Percentiles rank a stretch among this genome's conserved stretches.
phyloP scores from a whole-genome alignment of 169 alveolate genomes.

The Plasmodium gonderi region DNA sequence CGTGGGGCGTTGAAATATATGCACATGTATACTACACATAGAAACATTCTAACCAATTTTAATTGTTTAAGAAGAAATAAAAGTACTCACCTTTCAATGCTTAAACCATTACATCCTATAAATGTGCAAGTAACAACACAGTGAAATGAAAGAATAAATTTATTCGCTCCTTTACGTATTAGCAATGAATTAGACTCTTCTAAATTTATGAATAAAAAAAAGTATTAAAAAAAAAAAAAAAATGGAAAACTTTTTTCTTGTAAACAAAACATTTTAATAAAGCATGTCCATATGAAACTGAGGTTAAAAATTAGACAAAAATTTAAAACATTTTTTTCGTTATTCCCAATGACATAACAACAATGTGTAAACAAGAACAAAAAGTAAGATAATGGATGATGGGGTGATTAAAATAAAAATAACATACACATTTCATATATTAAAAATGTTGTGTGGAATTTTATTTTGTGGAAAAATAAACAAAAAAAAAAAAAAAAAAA shows the following conservation, averaged over 20 bases:
- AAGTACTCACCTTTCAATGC: not conserved
- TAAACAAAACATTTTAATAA: conserved; percentile 24
- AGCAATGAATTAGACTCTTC: not conserved
- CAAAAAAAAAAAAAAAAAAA: not conserved
- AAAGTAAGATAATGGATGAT: not conserved
- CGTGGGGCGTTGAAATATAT: not conserved
- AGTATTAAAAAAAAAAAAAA: not conserved
- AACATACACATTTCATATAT: not conserved
- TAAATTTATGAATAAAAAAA: not conserved
- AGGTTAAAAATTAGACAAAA: not conserved
- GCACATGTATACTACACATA: conserved; percentile 21
- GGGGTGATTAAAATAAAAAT: not conserved
- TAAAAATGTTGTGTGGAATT: not conserved
- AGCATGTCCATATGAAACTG: conserved; percentile 1
- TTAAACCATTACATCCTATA: not conserved
- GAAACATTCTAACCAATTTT: not conserved
- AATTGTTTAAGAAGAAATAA: not conserved
- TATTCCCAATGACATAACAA: not conserved
- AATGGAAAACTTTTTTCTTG: not conserved
- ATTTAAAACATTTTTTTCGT: not conserved
- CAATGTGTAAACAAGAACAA: conserved; percentile 4
- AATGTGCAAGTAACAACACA: not conserved
- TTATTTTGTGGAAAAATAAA: not conserved
- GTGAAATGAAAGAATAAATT: not conserved
- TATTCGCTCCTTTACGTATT: not conserved